Percentiles rank a stretch among this genome's conserved stretches.
Conservation (phyloP, 257 asterid species). For the Solanum sparsipilum region DNA sequence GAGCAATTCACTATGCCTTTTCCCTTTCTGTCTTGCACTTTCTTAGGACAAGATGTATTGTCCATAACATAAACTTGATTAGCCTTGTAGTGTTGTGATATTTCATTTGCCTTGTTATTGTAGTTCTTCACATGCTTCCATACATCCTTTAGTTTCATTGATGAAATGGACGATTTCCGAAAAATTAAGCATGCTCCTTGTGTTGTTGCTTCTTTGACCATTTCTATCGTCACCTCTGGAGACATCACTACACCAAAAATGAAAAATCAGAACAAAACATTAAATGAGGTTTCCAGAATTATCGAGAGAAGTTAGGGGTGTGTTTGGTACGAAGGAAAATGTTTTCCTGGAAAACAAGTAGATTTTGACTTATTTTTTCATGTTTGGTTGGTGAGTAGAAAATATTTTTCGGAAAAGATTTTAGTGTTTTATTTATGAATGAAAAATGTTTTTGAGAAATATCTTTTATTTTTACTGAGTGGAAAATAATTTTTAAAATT, state of each 20-base stretch:
- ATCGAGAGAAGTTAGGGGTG: not conserved
- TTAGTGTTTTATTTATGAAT: too few species aligned
- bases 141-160: constrained; percentile 19
- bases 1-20: too few species aligned
- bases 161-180: constrained; percentile 20
- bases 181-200: constrained; percentile 28
- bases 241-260: constrained; percentile 16
- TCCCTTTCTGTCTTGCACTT: too few species aligned
- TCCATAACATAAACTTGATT: not conserved
- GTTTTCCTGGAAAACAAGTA: too few species aligned
- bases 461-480: too few species aligned
- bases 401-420: too few species aligned
- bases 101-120: not conserved
- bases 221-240: constrained; percentile 4
- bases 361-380: too few species aligned
- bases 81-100: not conserved
- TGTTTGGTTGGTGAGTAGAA: too few species aligned
- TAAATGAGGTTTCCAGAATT: not conserved
- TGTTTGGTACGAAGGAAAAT: too few species aligned
- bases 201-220: constrained; percentile 18
- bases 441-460: too few species aligned
- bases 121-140: constrained; percentile 25
- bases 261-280: not conserved
- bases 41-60: not conserved
- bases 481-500: too few species aligned